These are phyloP conservation scores for Komagataella ulmi DNA, from an alignment of 805 yeast species.

Conservation along the genomic window DNA sequence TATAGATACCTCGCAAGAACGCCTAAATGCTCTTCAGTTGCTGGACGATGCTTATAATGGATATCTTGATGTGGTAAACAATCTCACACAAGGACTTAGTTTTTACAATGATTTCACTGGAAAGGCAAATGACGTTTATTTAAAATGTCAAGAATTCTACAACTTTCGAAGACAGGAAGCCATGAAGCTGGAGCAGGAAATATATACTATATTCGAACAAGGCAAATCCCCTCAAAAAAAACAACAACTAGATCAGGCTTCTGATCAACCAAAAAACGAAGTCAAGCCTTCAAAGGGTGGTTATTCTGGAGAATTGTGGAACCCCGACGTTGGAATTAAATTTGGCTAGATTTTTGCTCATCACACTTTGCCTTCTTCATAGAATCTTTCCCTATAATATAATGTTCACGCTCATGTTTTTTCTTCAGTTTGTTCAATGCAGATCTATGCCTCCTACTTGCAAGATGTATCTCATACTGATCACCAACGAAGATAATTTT, in stretches of 20 bases:
- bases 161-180: not conserved
- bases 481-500: slow-evolving; percentile 61
- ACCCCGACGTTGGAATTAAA: slow-evolving; percentile 13
- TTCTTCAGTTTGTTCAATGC: slow-evolving; percentile 31
- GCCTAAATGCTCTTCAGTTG: slow-evolving; percentile 31
- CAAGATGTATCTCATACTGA: slow-evolving; percentile 55
- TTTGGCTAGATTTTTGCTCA: slow-evolving; percentile 6
- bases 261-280: not conserved
- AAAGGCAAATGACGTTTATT: slow-evolving; percentile 33
- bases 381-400: slow-evolving; percentile 6
- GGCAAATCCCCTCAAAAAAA: not conserved
- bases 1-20: slow-evolving; percentile 21
- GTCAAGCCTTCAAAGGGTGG: not conserved
- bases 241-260: not conserved
- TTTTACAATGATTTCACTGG: slow-evolving; percentile 55
- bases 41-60: slow-evolving; percentile 36
- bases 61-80: slow-evolving; percentile 41
- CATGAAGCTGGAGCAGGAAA: not conserved
- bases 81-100: slow-evolving; percentile 52
- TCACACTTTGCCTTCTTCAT: not conserved
- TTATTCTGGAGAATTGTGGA: slow-evolving; percentile 10
- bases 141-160: slow-evolving; percentile 2
- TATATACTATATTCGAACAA: not conserved
- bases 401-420: slow-evolving; percentile 40
- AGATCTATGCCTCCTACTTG: slow-evolving; percentile 57